phyloP scores from a whole-genome alignment of 208 protist genomes.

The Acanthamoeba royreba region DNA sequence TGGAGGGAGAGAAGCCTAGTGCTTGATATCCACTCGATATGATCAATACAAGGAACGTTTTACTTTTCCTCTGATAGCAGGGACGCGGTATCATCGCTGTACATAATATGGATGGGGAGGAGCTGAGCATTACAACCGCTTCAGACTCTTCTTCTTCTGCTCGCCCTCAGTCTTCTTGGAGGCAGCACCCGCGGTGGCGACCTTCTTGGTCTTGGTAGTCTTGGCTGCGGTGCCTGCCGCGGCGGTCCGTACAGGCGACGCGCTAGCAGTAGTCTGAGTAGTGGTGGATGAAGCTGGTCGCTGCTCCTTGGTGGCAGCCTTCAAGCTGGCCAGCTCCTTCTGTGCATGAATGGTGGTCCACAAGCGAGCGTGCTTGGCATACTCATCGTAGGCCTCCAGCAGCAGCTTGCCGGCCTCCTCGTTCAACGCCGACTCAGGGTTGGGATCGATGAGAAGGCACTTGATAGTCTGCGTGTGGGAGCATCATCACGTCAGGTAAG shows the following conservation, averaged over 20 bases:
- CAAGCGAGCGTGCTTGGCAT: neutral
- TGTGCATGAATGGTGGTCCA: slow-evolving; percentile 36
- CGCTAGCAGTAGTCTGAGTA: neutral
- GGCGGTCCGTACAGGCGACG: too few species aligned
- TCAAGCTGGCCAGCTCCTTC: neutral
- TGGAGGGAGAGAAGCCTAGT: too few species aligned
- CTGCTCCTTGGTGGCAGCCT: neutral
- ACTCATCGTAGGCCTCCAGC: slow-evolving; percentile 90
- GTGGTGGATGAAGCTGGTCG: neutral
- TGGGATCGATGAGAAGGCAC: slow-evolving; percentile 97
- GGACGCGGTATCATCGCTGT: neutral
- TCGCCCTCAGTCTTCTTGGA: neutral
- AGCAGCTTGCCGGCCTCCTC: slow-evolving; percentile 96
- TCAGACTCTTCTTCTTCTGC: slow-evolving; percentile 26
- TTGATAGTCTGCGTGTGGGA: slow-evolving; percentile 79
- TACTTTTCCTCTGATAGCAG: neutral
- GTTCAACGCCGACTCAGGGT: slow-evolving; percentile 97
- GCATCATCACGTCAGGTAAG: neutral
- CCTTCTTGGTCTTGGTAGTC: neutral
- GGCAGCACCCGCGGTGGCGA: neutral
- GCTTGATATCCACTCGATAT: neutral
- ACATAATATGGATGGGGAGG: neutral
- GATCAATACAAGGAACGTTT: neutral
- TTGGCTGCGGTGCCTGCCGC: too few species aligned
- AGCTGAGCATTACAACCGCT: neutral